Evolutionary conservation across 2,329 filamentous ascomycete genomes (phyloP).

Genomic region (Pseudogymnoascus sp.): DNA sequence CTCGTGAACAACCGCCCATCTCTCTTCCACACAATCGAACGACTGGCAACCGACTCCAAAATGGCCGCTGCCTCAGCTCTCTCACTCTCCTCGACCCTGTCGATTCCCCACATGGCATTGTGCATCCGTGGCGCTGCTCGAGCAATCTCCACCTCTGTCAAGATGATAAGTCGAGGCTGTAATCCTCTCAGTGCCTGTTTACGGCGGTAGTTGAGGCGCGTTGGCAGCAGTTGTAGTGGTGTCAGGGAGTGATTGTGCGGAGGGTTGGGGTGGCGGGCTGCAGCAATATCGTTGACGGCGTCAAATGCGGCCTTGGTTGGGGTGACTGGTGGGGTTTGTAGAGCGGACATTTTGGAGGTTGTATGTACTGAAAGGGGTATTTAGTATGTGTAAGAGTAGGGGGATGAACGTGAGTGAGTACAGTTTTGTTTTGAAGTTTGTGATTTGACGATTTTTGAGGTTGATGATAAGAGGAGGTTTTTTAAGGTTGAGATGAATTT

Average conservation of each 20-base stretch:
- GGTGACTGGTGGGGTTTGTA: background rate
- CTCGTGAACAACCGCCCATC: background rate
- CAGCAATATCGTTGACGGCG: background rate
- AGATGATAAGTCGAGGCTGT: background rate
- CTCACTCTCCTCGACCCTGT: background rate
- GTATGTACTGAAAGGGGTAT: background rate
- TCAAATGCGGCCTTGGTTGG: background rate
- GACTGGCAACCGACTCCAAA: background rate
- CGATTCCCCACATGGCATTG: background rate
- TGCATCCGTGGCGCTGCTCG: background rate
- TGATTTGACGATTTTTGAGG: background rate
- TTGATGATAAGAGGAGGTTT: background rate
- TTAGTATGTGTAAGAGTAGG: background rate
- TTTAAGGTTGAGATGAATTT: background rate
- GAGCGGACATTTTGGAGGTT: background rate
- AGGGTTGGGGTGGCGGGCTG: background rate
- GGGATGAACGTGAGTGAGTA: background rate
- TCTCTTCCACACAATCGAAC: background rate
- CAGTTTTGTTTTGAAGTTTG: background rate
- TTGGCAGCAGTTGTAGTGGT: background rate
- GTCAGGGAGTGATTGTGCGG: background rate
- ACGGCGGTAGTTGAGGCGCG: background rate
- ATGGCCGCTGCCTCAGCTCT: background rate
- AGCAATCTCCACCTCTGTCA: background rate
- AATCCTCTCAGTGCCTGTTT: background rate